Evolutionary conservation across 192 early-diverging fungal species (phyloP), one percentile per base, ranked within the genome.

Genomic region (Backusella australiensis): DNA sequence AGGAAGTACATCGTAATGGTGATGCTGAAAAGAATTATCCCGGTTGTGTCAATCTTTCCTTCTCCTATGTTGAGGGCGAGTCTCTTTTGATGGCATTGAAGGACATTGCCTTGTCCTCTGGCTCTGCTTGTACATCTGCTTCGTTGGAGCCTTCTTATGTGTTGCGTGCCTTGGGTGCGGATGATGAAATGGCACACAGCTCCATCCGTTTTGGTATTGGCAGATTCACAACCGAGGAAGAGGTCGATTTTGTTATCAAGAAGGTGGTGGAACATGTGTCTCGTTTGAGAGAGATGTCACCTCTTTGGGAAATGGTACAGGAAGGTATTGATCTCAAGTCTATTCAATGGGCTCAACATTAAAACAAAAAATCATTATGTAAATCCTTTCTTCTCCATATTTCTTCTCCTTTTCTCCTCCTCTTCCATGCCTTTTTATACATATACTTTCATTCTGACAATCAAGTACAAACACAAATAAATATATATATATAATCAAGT

Each of bases 61-160:
- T 99, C 77, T 92, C 96, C 1, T 99, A 96, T 83, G 93, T 99
- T n/a, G 97, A 99, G 85, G 97, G 97, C 42, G 97, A 99, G 83
- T 97, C 96, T 6, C 87, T 99, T 34, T 86, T 99, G 68, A 99
- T 99, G 97, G 96, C 97, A 0, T 87, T 99, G 6, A 99, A 99
- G 81, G 96, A 99, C 69, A 93, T 99, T 75, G 97, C 96, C 1
- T 86, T 99, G 42, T 95, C 94, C 3, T 97, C 96, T 36, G 97
- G 97, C 11, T 93, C 91, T 5, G 97, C 97, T 1, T 99, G 97
- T 86, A 99, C 97, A 9, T 95, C 94, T 59, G 97, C 97, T 6
- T 97, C 95, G 3, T 83, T 97, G 11, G 96, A 99, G 82, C 97
- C 96, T 36, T 95, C 93, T 39, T 97, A 99, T 80, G 97, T 97